Evolutionary conservation across 345 rosid genomes (phyloP).

Genomic region (Salix caprea): DNA sequence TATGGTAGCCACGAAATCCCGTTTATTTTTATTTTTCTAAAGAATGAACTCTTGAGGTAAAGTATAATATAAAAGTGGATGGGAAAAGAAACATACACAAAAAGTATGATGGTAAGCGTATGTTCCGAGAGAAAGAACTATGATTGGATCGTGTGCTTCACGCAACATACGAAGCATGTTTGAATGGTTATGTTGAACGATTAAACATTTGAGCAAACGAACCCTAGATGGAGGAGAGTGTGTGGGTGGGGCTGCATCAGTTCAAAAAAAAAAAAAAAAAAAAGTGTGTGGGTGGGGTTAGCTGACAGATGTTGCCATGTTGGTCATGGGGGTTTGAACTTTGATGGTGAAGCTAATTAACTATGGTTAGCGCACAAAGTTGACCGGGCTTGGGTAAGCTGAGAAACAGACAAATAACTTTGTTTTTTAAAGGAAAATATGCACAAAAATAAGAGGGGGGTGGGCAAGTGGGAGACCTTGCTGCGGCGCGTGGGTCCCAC

Average conservation of each 20-base stretch:
- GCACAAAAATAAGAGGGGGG: slow-evolving; percentile 6
- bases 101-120: no score
- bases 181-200: not conserved
- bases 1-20: no score
- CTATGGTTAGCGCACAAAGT: slow-evolving; percentile 36
- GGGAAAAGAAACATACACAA: not conserved
- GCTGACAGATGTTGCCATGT: slow-evolving; percentile 13
- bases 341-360: slow-evolving; percentile 16
- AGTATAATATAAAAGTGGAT: not conserved
- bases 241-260: slow-evolving; percentile 47
- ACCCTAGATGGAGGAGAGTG: slow-evolving; percentile 22
- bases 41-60: no score
- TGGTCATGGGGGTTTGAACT: slow-evolving; percentile 19
- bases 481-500: slow-evolving; percentile 52
- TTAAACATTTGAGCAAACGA: slow-evolving; percentile 22
- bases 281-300: slow-evolving; percentile 39
- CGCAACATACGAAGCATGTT: slow-evolving; percentile 4
- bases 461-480: slow-evolving; percentile 28
- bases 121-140: not conserved
- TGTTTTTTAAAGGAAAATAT: not conserved
- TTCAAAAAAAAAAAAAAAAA: no score
- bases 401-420: not conserved
- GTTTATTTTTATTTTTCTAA: no score
- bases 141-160: not conserved
- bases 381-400: slow-evolving; percentile 34